These are phyloP conservation scores for Dictyostelium brefeldianum DNA, from an alignment of 78 protist species.

Conservation along the genomic window DNA sequence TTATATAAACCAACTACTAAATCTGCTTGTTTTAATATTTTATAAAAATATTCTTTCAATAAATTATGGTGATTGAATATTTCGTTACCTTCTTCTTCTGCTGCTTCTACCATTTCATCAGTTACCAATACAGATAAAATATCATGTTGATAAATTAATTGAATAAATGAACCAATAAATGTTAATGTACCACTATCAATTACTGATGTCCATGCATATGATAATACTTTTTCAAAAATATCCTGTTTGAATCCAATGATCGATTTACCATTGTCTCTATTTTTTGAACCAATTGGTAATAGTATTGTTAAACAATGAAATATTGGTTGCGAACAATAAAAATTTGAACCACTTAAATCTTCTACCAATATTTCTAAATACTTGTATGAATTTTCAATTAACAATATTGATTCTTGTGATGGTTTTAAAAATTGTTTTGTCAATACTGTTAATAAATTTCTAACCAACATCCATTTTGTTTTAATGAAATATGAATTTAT, in stretches of 20 bases:
- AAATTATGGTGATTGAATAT: conserved; percentile 24
- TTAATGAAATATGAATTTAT: conserved; percentile 48
- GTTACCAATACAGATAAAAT: not conserved
- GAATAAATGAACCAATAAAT: conserved; percentile 44
- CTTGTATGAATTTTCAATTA: not conserved
- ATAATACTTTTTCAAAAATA: conserved; percentile 3
- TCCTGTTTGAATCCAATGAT: conserved; percentile 2
- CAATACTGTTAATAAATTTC: conserved; percentile 26
- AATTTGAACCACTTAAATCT: conserved; percentile 35
- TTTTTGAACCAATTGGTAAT: conserved; percentile 16
- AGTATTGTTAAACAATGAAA: conserved; percentile 45
- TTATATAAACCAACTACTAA: conserved; percentile 29
- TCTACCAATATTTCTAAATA: conserved; percentile 23
- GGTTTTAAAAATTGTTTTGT: not conserved
- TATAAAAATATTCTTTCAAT: conserved; percentile 14
- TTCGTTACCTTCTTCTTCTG: not conserved
- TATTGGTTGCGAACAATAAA: conserved; percentile 37
- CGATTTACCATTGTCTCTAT: not conserved
- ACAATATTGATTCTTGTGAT: not conserved
- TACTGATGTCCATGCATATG: conserved; percentile 42
- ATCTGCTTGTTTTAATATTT: not conserved
- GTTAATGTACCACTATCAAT: conserved; percentile 16
- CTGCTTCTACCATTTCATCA: too few species aligned
- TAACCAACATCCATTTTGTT: conserved; percentile 32
- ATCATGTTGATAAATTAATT: conserved; percentile 35